Evolutionary conservation across 805 yeast genomes (phyloP), one percentile per base, ranked within the genome.

Genomic region (Saccharomycodes ludwigii): DNA sequence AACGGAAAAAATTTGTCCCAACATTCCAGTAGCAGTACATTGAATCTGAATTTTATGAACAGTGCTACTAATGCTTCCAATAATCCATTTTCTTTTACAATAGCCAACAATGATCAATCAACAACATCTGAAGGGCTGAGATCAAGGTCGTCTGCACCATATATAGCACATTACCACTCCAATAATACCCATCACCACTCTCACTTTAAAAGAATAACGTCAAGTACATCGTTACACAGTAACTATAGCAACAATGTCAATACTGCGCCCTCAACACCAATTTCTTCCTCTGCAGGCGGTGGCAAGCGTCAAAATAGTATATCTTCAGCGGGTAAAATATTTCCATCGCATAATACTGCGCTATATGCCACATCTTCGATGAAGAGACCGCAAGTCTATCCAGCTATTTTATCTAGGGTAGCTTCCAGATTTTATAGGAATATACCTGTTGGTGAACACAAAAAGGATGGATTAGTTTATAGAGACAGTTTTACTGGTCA

Each of bases 401-500:
- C 97, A 2, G 97, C 98, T 1, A 45, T 83, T 47, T 59, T 91
- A 13, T 83, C 95, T 4, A 66, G 73, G 30, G 97, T 91, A 12
- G 94, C 96, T 1, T 68, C 66, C 15, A 68, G 73, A 16, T 84
- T 88, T 54, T 71, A 74, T 40, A 82, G 77, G 37, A 61, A 73
- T 15, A 67, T 85, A 19, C 71, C 71, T 15, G 51, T 81, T 10
- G 80, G 85, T 2, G 83, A 84, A 37, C 73, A 82, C 40, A 79
- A 78, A 50, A 91, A 88, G 50, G 88, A 86, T 58, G 95, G 95
- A 12, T 66, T 86, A 43, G 79, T 84, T 39, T 88, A 85, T 56
- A 79, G 93, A 50, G 93, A 86, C 49, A 77, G 96, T 0, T 91
- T 91, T 48, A 79, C 95, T 0, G 98, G 98, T 21, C 66, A 82